Evolutionary conservation across 164 flowering plant genomes (phyloP), one percentile per base, ranked within the genome.

Genomic region (Vitis amurensis): DNA sequence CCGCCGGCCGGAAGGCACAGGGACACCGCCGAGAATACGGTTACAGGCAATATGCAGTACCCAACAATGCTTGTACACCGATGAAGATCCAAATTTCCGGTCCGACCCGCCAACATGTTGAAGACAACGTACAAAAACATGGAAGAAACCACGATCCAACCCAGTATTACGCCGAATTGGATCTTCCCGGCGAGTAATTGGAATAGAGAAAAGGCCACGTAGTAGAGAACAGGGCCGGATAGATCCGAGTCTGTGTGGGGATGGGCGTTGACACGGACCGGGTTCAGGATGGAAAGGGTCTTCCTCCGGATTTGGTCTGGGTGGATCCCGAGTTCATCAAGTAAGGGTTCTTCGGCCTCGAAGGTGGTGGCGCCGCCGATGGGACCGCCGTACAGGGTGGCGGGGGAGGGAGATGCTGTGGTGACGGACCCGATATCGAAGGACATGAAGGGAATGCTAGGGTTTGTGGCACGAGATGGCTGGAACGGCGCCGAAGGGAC

Each of bases 261-360:
- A 56, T 68, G 61, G 3, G 88, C 72, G 69, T 90, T 83, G 31
- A 87, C 72, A 37, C 87, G 83, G 59, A 91, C 67, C 1, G 97
- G 98, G 61, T 87, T 90, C 66, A 90, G 74, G 64, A 92, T 84
- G 6, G 97, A 84, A 9, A 69, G 58, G 29, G 94, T 86, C 64
- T 94, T 92, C n/a, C 69, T 79, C 92, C 92, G 89, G 83, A 94
- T 94, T 78, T 89, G 97, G 30, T 81, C 86, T 0, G 98, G 89
- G 75, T 92, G 90, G 69, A 92, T 92, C 12, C 96, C 98, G 50
- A 94, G 90, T 61, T 94, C 98, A 78, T 94, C 98, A 5, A 94
- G 86, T n/a, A 90, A 81, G 7, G 97, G 92, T 44, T 80, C 94
- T 75, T 91, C 97, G 68, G 88, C 94, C 15, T 88, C 94, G 80